Percentiles rank a stretch among this genome's conserved stretches.
phyloP scores from a whole-genome alignment of 148 eudicot species.

The Vaccinium darrowii region DNA sequence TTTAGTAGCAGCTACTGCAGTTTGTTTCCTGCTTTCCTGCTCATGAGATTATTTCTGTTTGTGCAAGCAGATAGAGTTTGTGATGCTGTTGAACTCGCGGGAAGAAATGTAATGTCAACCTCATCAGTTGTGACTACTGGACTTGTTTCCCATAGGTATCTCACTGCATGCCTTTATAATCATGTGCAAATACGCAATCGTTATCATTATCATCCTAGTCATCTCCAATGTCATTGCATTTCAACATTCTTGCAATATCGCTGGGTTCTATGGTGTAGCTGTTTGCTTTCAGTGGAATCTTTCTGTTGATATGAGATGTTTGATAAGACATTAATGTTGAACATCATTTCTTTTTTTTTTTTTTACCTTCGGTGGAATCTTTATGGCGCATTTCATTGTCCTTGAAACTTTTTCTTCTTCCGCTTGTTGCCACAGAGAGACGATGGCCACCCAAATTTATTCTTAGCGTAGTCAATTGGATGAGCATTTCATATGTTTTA shows the following conservation, averaged over 20 bases:
- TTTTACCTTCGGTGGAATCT: too few relatives aligned
- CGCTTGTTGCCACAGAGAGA: background rate
- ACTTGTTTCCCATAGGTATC: slow-evolving; percentile 59
- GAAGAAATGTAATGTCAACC: slow-evolving; percentile 74
- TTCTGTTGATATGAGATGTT: background rate
- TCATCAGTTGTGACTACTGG: slow-evolving; percentile 65
- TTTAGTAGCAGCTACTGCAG: background rate
- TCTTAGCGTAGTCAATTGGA: background rate
- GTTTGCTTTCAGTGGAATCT: background rate
- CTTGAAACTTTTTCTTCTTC: background rate
- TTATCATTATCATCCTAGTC: background rate
- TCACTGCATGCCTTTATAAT: background rate
- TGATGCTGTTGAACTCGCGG: slow-evolving; percentile 80
- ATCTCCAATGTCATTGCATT: background rate
- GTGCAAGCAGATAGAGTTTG: slow-evolving; percentile 57
- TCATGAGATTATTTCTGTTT: background rate
- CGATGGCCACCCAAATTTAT: background rate
- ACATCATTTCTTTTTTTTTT: background rate
- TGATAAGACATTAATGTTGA: background rate
- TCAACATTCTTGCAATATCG: background rate
- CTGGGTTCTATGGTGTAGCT: background rate
- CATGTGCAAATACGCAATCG: background rate
- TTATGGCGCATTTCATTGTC: background rate
- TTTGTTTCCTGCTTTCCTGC: slow-evolving; percentile 2
- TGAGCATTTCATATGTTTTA: background rate